Base-by-base conservation (phyloP, 2,329 filamentous ascomycete genomes). In the Penicillium sp. region DNA sequence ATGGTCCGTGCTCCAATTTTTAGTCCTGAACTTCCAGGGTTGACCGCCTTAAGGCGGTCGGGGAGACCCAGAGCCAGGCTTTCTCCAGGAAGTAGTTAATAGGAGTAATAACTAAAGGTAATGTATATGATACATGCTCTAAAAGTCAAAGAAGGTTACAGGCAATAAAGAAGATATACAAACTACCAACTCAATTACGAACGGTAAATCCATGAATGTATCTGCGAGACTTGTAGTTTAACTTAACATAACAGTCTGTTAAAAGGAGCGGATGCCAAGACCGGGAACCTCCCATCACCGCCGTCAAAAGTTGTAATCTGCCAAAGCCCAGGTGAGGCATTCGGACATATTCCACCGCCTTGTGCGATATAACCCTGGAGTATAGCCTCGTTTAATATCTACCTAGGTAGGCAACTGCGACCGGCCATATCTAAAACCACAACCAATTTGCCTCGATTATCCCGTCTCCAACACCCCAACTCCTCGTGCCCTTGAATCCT, bases 261-360 rank as follows among this genome's bases (percentile, higher is more conserved):
- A 43, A 44, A n/a, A n/a, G n/a, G 24, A 31, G 32, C 24, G 45
- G 22, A 37, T 43, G 52, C 52, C 52, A 54, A 54, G 52, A 54
- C 52, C 45, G 31, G 44, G 52, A 40, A 49, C 45, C 52, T 49
- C 37, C 37, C 45, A 54, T 37, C 45, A 29, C 22, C 45, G 35
- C 37, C 26, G 31, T 43, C 49, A 37, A 37, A 54, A 54, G 52
- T 50, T 43, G 37, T 48, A 50, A 42, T 18, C 38, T 39, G 20
- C 45, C 29, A 14, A 29, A 29, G 22, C 31, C n/a, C 9, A 43
- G n/a, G 22, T n/a, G n/a, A n/a, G n/a, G n/a, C 52, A 50, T 37
- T 43, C 31, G 22, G 22, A 31, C 29, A 5, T 32, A 18, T 18
- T 29, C 6, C 14, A 11, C 18, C 31, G 31, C 29, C 6, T 26